These are phyloP conservation scores for Solanum infundibuliforme DNA, from an alignment of 257 asterid species.

Conservation along the genomic window DNA sequence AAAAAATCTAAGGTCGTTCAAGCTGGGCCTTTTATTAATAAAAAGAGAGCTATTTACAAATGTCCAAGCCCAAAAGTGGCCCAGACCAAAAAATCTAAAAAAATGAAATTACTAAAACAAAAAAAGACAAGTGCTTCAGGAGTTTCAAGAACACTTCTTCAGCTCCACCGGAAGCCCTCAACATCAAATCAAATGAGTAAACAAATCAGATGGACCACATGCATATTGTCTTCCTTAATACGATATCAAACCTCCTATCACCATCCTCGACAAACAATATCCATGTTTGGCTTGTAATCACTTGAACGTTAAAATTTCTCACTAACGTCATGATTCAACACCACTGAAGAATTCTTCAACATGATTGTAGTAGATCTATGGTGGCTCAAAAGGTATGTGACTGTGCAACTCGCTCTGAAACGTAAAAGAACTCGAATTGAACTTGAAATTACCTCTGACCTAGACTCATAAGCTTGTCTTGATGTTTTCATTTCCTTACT, in stretches of 20 bases:
- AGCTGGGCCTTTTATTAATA: no score
- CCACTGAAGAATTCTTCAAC: neutral
- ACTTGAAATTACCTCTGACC: no score
- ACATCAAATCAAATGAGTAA: neutral
- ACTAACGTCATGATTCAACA: neutral
- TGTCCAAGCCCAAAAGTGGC: neutral
- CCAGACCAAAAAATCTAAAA: neutral
- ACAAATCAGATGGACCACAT: neutral
- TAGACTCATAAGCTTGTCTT: neutral
- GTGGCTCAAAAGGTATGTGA: no score
- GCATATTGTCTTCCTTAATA: no score
- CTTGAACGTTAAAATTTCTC: neutral
- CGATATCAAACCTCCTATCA: no score
- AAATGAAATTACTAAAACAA: no score
- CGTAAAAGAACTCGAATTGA: no score
- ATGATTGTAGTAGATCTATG: neutral
- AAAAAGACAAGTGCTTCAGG: neutral
- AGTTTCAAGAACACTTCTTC: no score
- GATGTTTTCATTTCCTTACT: neutral
- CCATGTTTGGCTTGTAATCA: neutral
- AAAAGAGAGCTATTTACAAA: neutral
- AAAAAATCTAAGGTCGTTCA: no score
- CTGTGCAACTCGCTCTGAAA: no score
- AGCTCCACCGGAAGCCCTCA: neutral
- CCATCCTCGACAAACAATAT: neutral